Percentiles rank a stretch among this genome's conserved stretches.
phyloP scores from a whole-genome alignment of 2,329 filamentous ascomycete genomes.

The Myriosclerotinia duriaeana region DNA sequence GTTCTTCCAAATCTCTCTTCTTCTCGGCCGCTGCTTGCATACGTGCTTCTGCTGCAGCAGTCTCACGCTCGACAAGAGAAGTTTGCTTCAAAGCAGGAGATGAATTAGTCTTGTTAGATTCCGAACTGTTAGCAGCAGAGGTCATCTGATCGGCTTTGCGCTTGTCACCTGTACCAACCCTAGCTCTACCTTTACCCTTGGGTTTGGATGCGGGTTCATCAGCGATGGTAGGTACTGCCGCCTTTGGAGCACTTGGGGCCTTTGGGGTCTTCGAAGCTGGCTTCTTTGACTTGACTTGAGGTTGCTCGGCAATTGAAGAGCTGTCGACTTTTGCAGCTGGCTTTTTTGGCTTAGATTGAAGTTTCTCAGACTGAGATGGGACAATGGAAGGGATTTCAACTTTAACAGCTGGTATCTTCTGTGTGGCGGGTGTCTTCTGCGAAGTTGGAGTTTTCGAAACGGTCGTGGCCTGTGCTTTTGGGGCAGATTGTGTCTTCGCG shows the following conservation, averaged over 20 bases:
- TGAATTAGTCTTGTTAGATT: constrained; percentile 18
- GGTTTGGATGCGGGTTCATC: background rate
- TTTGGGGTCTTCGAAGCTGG: constrained; percentile 7
- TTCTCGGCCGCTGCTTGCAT: constrained; percentile 20
- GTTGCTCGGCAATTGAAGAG: background rate
- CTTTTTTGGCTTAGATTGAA: constrained; percentile 12
- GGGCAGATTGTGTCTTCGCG: background rate
- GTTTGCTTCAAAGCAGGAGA: constrained; percentile 21
- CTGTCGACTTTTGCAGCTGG: background rate
- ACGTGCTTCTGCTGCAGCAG: constrained; percentile 15
- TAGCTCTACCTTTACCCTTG: constrained; percentile 6
- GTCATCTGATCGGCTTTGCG: constrained; percentile 21
- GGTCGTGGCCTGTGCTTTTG: background rate
- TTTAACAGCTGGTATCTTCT: background rate
- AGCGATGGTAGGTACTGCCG: background rate
- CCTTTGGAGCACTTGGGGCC: background rate
- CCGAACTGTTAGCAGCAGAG: background rate
- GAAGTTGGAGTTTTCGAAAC: background rate
- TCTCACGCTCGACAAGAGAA: constrained; percentile 7
- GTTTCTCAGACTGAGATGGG: background rate
- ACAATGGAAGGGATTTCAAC: background rate
- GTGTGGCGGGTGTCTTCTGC: background rate
- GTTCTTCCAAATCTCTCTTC: constrained; percentile 21
- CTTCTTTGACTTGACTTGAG: constrained; percentile 10
- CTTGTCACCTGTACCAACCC: constrained; percentile 14